Conservation (phyloP, 2,329 filamentous ascomycete species). For the Phaeosphaeriaceae sp. region DNA sequence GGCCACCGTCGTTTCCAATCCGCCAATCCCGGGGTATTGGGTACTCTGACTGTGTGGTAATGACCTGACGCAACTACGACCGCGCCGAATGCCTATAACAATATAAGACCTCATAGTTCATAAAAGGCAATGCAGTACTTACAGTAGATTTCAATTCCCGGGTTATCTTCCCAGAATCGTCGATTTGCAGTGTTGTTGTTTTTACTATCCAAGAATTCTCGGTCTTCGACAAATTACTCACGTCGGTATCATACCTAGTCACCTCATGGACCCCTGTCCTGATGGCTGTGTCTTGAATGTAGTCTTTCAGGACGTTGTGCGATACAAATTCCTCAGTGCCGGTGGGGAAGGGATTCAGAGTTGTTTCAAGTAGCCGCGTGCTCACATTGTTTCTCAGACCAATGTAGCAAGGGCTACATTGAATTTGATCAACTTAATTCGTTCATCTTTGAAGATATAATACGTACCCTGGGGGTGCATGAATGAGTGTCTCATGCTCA, state of each 20-base stretch:
- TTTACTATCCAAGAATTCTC: slow-evolving; percentile 59
- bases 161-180: slow-evolving; percentile 15
- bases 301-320: slow-evolving; percentile 63
- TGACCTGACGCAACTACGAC: slow-evolving; percentile 62
- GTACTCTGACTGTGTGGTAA: slow-evolving; percentile 59
- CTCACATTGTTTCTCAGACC: slow-evolving; percentile 62
- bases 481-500: slow-evolving; percentile 32
- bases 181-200: slow-evolving; percentile 52
- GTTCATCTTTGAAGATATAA: rapidly evolving
- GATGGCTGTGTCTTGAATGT: slow-evolving; percentile 65
- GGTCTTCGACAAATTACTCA: slow-evolving; percentile 59
- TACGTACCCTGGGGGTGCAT: slow-evolving; percentile 59
- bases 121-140: background rate
- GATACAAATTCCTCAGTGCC: slow-evolving; percentile 66
- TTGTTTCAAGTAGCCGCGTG: slow-evolving; percentile 58
- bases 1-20: slow-evolving; percentile 57
- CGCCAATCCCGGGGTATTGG: slow-evolving; percentile 56
- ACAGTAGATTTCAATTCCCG: slow-evolving; percentile 6
- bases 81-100: slow-evolving; percentile 53
- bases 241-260: slow-evolving; percentile 65
- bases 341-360: slow-evolving; percentile 62
- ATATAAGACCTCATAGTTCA: background rate
- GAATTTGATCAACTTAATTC: slow-evolving; percentile 4
- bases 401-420: slow-evolving; percentile 57
- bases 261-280: slow-evolving; percentile 57